A percentile compares a stretch with the other conserved stretches of the same genome.
Conservation (phyloP, 768 basidiomycete species). For the Obba rivulosa region DNA sequence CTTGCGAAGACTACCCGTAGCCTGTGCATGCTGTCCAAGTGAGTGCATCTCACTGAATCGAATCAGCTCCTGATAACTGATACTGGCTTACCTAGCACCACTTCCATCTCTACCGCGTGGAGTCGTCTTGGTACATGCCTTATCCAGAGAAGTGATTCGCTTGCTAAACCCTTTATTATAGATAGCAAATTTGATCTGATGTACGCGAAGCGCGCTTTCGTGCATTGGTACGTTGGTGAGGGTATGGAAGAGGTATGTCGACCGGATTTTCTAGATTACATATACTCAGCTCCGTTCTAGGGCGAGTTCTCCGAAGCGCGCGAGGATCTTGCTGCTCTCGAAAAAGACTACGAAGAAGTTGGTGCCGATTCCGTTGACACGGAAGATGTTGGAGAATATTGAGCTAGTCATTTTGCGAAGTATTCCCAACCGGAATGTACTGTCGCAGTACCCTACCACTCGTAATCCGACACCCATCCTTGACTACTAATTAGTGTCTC, state of each 20-base stretch:
- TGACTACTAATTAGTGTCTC: no score
- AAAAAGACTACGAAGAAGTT: slow-evolving; percentile 93
- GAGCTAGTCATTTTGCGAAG: slow-evolving; percentile 6
- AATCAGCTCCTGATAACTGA: not conserved
- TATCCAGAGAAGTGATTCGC: not conserved
- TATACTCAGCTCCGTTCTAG: slow-evolving; percentile 22
- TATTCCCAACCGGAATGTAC: no score
- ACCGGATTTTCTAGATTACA: not conserved
- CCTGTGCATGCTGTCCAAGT: slow-evolving; percentile 97
- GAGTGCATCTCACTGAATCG: slow-evolving; percentile 15
- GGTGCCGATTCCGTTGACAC: slow-evolving; percentile 71
- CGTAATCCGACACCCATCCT: no score
- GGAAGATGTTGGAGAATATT: slow-evolving; percentile 48
- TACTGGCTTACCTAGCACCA: slow-evolving; percentile 50
- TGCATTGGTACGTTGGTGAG: slow-evolving; percentile 96
- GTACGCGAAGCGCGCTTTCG: slow-evolving; percentile 93
- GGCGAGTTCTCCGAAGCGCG: slow-evolving; percentile 99
- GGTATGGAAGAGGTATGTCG: slow-evolving; percentile 88
- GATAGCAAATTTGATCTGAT: slow-evolving; percentile 99
- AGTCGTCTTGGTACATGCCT: slow-evolving; percentile 59
- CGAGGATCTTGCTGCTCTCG: slow-evolving; percentile 95
- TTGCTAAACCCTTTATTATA: slow-evolving; percentile 13
- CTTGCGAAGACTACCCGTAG: slow-evolving; percentile 91
- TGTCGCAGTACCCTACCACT: no score
- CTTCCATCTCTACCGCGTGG: slow-evolving; percentile 94